A percentile compares a stretch with the other conserved stretches of the same genome.
phyloP scores from a whole-genome alignment of 495 filamentous ascomycete species.

The Immersiella caudata region DNA sequence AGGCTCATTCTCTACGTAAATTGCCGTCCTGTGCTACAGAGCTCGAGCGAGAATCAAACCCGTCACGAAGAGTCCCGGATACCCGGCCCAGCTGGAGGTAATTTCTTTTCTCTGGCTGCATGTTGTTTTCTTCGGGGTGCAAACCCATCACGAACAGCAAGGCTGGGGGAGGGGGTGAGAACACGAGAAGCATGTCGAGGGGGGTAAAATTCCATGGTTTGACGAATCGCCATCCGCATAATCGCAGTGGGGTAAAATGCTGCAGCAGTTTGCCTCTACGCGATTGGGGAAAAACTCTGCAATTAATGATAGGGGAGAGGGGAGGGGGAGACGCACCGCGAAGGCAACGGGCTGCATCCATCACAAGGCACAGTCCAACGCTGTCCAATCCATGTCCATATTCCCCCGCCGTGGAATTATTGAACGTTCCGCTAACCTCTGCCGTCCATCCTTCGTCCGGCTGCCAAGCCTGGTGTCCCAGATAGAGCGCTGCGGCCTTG shows the following conservation, averaged over 20 bases:
- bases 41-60: neutral
- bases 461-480: neutral
- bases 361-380: neutral
- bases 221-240: neutral
- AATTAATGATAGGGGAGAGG: neutral
- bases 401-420: neutral
- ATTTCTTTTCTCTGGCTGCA: neutral
- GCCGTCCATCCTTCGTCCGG: neutral
- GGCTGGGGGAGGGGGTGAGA: conserved; percentile 26
- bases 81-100: neutral
- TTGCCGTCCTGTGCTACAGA: neutral
- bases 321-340: neutral
- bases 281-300: conserved; percentile 19
- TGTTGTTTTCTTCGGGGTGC: neutral
- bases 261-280: neutral
- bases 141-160: conserved; percentile 8
- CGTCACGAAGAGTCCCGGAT: neutral
- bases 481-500: neutral
- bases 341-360: neutral
- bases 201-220: conserved; percentile 2
- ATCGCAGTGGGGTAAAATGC: conserved; percentile 8
- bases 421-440: neutral
- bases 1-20: neutral
- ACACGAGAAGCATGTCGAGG: neutral
- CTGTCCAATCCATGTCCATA: neutral